Evolutionary conservation across 805 yeast genomes (phyloP).

Genomic region (Phaffomyces antillensis): DNA sequence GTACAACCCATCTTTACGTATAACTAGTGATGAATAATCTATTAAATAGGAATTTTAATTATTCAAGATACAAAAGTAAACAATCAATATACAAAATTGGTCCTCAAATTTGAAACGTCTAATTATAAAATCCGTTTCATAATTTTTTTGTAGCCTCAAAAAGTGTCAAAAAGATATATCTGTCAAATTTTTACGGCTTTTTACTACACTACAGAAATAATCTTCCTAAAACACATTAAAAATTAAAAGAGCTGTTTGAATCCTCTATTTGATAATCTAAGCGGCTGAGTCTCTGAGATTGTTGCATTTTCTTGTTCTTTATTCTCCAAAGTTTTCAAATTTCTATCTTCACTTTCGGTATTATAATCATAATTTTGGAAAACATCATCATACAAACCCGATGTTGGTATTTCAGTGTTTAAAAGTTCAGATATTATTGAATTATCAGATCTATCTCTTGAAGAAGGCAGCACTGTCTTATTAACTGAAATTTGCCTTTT

Average conservation of each 20-base stretch:
- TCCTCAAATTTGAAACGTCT: neutral
- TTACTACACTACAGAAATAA: neutral
- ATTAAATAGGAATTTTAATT: neutral
- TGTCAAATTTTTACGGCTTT: neutral
- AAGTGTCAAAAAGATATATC: conserved; percentile 1
- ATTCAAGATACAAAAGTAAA: too few species aligned
- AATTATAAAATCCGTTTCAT: conserved; percentile 1
- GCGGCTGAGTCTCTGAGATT: conserved; percentile 1
- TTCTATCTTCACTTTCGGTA: conserved; percentile 9
- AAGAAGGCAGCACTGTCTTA: neutral
- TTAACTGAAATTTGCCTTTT: neutral
- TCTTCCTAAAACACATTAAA: neutral
- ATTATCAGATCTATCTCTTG: neutral
- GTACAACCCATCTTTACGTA: conserved; percentile 56
- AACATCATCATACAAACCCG: conserved; percentile 14
- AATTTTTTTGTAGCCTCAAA: conserved; percentile 8
- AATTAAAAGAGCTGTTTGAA: conserved; percentile 5
- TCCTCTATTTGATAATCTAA: conserved; percentile 3
- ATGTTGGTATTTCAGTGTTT: conserved; percentile 2
- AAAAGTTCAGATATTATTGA: conserved; percentile 8
- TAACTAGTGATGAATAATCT: neutral
- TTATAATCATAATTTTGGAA: conserved; percentile 17
- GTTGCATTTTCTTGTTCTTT: neutral
- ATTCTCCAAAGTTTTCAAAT: neutral
- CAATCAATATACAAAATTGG: too few species aligned